Base-by-base conservation (phyloP, 164 flowering plant genomes). In the Houttuynia cordata region DNA sequence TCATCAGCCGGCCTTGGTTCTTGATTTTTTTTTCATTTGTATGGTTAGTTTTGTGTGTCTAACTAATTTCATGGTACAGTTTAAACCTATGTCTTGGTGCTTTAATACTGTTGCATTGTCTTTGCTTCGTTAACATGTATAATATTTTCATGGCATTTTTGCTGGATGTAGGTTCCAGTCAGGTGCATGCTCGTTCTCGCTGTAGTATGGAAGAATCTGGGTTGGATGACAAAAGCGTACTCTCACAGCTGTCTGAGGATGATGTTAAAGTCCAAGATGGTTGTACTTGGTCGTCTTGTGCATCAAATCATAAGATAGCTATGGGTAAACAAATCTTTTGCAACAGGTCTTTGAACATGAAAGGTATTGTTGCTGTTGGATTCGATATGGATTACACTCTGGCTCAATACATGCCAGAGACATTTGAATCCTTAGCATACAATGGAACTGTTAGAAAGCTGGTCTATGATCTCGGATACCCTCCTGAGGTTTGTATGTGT, bases 371-470 rank as follows among this genome's bases (percentile, higher is more conserved):
- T 60, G 90, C 98, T 58, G 96, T 93, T 24, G 98, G 98, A 30
- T 93, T 93, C 73, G 98, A 93, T 59, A 93, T 93, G 98, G 98
- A 93, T 74, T 93, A 93, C 67, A 93, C 98, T 21, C 69, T 93
- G 73, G 98, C 98, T 51, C 98, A 93, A 42, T 93, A 93, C 81
- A 93, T 73, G 75, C 84, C 98, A 23, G 94, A 90, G 69, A 90
- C 98, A 20, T 93, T 93, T 74, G 98, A 93, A 68, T 76, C 94
- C 22, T 87, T 93, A 71, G 97, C 98, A 15, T 93, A 93, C 69
- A 80, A 81, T 66, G 97, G 96, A 67, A 90, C 98, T 18, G 61
- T 90, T 49, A 78, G 68, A 62, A 93, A 93, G 75, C 76, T 93
- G 74, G 98, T 93, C 56, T 70, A 79, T 75, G 79, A 86, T 74